Percentiles rank a stretch among this genome's conserved stretches.
phyloP scores from a whole-genome alignment of 352 stramenopile species.

The Phytophthora parvispora region DNA sequence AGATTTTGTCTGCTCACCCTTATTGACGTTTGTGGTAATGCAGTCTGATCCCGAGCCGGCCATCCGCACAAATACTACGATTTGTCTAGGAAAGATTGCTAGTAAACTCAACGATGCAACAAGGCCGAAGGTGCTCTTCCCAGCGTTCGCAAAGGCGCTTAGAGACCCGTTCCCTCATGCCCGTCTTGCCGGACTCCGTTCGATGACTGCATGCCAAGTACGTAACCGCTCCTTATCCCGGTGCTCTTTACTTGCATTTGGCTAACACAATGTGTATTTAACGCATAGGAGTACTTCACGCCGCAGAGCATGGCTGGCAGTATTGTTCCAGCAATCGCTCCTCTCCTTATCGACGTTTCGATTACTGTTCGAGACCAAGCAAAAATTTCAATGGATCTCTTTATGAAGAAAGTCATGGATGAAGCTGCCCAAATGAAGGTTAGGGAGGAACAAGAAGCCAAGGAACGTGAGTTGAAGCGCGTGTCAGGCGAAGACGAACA shows the following conservation, averaged over 20 bases:
- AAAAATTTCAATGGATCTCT: conserved; percentile 75
- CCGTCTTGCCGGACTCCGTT: conserved; percentile 86
- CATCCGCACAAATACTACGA: conserved; percentile 95
- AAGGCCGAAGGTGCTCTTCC: conserved; percentile 90
- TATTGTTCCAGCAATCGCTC: conserved; percentile 82
- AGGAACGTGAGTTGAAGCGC: conserved; percentile 70
- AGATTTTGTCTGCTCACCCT: not conserved
- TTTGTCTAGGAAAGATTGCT: conserved; percentile 93
- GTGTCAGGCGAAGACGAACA: conserved; percentile 41
- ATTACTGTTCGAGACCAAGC: conserved; percentile 84
- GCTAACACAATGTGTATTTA: conserved; percentile 7
- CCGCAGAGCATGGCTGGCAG: conserved; percentile 73
- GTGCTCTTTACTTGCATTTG: conserved; percentile 1
- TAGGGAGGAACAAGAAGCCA: conserved; percentile 70
- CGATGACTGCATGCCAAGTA: conserved; percentile 85
- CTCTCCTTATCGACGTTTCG: conserved; percentile 84
- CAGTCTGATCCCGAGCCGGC: conserved; percentile 91
- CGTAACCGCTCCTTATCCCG: conserved; percentile 2
- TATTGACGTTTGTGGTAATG: not conserved
- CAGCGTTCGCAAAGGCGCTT: conserved; percentile 86
- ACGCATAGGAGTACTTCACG: conserved; percentile 76
- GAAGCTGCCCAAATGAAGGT: conserved; percentile 86
- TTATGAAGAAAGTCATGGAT: conserved; percentile 86
- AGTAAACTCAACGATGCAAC: conserved; percentile 89
- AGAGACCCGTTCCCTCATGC: conserved; percentile 92